A percentile compares a stretch with the other conserved stretches of the same genome.
Evolutionary conservation across 352 stramenopile species (phyloP).

Genomic region (Globisporangium mamillatum): DNA sequence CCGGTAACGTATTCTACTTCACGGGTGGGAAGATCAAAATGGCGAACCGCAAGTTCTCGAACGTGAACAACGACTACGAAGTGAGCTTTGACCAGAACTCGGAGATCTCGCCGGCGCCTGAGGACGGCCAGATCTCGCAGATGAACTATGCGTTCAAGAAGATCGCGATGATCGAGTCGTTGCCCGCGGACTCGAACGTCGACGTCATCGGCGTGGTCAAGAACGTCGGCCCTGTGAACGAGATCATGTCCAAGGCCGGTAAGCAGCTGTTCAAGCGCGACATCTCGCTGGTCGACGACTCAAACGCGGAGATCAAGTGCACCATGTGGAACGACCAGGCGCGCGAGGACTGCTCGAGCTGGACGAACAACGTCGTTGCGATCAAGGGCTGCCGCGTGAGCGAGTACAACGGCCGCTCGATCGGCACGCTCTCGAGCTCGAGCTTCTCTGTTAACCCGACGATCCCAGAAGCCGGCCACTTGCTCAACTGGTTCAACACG

Average conservation of each 20-base stretch:
- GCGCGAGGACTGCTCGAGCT: slow-evolving; percentile 80
- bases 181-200: slow-evolving; percentile 86
- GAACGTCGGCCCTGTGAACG: slow-evolving; percentile 84
- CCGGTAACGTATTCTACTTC: slow-evolving; percentile 93
- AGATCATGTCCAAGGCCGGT: slow-evolving; percentile 94
- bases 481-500: slow-evolving; percentile 87
- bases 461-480: slow-evolving; percentile 79
- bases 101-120: slow-evolving; percentile 89
- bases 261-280: slow-evolving; percentile 97
- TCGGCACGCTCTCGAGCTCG: slow-evolving; percentile 80
- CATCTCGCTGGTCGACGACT: slow-evolving; percentile 95
- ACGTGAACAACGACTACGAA: slow-evolving; percentile 97
- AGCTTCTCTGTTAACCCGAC: slow-evolving; percentile 85
- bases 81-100: slow-evolving; percentile 97
- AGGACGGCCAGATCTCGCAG: slow-evolving; percentile 89
- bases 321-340: slow-evolving; percentile 96
- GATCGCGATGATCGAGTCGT: slow-evolving; percentile 91
- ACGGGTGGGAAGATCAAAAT: slow-evolving; percentile 95
- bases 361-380: slow-evolving; percentile 90
- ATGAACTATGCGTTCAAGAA: slow-evolving; percentile 93
- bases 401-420: slow-evolving; percentile 92
- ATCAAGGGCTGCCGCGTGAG: slow-evolving; percentile 95
- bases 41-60: slow-evolving; percentile 97
- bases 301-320: slow-evolving; percentile 93
- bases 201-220: slow-evolving; percentile 97